A percentile compares a stretch with the other conserved stretches of the same genome.
Evolutionary conservation across 371 early-diverging fungal species (phyloP).

Genomic region (Phascolomyces articulosus): DNA sequence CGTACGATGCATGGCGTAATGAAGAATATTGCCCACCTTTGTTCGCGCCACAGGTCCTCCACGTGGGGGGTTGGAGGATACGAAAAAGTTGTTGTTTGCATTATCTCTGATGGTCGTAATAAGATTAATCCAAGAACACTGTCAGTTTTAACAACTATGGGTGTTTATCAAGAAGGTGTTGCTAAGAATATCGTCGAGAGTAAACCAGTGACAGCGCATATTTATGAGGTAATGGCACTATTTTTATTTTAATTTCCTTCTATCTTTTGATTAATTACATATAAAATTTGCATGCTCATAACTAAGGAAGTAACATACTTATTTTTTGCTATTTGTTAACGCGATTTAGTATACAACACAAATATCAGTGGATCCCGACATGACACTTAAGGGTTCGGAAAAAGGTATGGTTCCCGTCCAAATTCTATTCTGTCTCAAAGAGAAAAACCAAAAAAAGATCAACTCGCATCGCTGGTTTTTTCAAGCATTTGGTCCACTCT

Average conservation of each 20-base stretch:
- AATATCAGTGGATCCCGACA: conserved; percentile 73
- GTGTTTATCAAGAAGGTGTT: conserved; percentile 81
- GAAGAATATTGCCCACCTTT: conserved; percentile 91
- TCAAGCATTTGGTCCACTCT: conserved; percentile 87
- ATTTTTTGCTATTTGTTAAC: too few species aligned
- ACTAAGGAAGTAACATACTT: too few species aligned
- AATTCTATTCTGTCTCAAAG: conserved; percentile 92
- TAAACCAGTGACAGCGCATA: conserved; percentile 72
- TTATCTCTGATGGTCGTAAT: conserved; percentile 74
- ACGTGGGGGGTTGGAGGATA: conserved; percentile 91
- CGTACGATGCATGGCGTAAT: conserved; percentile 89
- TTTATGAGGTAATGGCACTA: conserved; percentile 70
- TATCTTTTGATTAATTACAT: too few species aligned
- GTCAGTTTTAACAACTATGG: conserved; percentile 75
- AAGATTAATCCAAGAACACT: conserved; percentile 71
- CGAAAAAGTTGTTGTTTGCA: conserved; percentile 94
- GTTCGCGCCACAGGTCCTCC: conserved; percentile 73
- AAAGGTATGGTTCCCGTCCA: conserved; percentile 87
- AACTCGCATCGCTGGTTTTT: conserved; percentile 99
- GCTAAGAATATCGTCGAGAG: conserved; percentile 72
- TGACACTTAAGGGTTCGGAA: conserved; percentile 75
- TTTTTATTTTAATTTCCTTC: too few species aligned
- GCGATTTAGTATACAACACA: conserved; percentile 87
- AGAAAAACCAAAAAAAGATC: conserved; percentile 90
- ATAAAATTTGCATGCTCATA: too few species aligned